A percentile compares a stretch with the other conserved stretches of the same genome.
Evolutionary conservation across 2,329 filamentous ascomycete species (phyloP).

Genomic region (Phyllosticta paracitricarpa): DNA sequence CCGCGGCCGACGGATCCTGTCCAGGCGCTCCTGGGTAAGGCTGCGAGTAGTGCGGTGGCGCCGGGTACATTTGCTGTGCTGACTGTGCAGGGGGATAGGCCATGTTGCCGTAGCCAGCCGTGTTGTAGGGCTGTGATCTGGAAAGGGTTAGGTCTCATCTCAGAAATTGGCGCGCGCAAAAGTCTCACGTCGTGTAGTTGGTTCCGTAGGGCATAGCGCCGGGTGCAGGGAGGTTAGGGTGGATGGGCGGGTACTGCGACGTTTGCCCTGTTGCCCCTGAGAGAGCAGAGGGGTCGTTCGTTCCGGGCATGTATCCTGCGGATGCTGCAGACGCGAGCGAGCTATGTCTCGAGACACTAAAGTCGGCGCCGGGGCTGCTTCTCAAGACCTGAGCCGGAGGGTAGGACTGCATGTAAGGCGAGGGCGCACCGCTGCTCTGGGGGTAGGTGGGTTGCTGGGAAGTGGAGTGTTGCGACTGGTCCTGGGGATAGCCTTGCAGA

Average conservation of each 20-base stretch:
- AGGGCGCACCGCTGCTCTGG: slow-evolving; percentile 8
- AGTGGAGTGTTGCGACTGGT: slow-evolving; percentile 7
- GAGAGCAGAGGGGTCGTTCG: slow-evolving; percentile 16
- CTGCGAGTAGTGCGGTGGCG: slow-evolving; percentile 21
- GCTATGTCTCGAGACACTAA: neutral
- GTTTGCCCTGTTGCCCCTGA: slow-evolving; percentile 18
- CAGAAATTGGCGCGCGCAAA: neutral
- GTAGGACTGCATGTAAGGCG: slow-evolving; percentile 9
- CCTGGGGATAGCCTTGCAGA: slow-evolving; percentile 4
- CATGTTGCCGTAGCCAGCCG: slow-evolving; percentile 24
- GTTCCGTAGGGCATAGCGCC: slow-evolving; percentile 18
- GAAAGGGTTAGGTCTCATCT: neutral
- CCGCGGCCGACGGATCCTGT: slow-evolving; percentile 9
- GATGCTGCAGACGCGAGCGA: slow-evolving; percentile 20
- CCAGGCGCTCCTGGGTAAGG: slow-evolving; percentile 20
- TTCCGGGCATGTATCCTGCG: slow-evolving; percentile 16
- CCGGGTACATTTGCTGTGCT: slow-evolving; percentile 25
- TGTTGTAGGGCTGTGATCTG: slow-evolving; percentile 19
- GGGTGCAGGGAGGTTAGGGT: slow-evolving; percentile 21
- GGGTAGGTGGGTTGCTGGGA: slow-evolving; percentile 7
- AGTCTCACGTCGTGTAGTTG: slow-evolving; percentile 24
- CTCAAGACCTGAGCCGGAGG: slow-evolving; percentile 3
- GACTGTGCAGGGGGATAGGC: slow-evolving; percentile 15
- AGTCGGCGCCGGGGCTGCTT: slow-evolving; percentile 8
- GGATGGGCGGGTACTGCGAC: slow-evolving; percentile 24